These are phyloP conservation scores for Baorangia bicolor DNA, from an alignment of 768 basidiomycete species.

Conservation along the genomic window DNA sequence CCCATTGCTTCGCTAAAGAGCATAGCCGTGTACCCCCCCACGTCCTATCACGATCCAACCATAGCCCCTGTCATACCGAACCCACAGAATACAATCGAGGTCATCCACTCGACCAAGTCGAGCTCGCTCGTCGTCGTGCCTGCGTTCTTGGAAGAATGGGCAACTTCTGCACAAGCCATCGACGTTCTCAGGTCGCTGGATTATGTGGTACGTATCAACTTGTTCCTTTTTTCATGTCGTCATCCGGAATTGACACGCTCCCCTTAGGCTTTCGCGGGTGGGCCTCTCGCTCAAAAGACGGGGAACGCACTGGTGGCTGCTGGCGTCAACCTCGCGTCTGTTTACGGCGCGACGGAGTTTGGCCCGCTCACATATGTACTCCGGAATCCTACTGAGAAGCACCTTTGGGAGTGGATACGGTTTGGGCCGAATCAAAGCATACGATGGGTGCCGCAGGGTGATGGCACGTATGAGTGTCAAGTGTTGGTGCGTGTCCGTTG, in stretches of 20 bases:
- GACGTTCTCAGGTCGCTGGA: conserved; percentile 18
- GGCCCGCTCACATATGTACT: conserved; percentile 22
- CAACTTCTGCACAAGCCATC: conserved; percentile 17
- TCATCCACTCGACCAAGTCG: conserved; percentile 14
- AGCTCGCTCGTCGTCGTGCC: conserved; percentile 18
- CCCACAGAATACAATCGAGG: conserved; percentile 23
- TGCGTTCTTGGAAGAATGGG: conserved; percentile 25
- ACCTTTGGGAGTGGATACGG: conserved; percentile 37
- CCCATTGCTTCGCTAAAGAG: conserved; percentile 12
- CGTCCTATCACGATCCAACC: conserved; percentile 9
- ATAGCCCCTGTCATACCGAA: conserved; percentile 22
- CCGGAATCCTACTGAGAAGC: conserved; percentile 20
- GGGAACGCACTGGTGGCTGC: conserved; percentile 34
- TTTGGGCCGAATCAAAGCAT: conserved; percentile 23
- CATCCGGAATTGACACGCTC: not conserved
- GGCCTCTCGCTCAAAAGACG: conserved; percentile 34
- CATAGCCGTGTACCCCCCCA: conserved; percentile 20
- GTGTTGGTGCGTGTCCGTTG: conserved; percentile 28
- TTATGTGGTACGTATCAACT: conserved; percentile 15
- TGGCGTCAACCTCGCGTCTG: conserved; percentile 33
- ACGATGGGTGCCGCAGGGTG: conserved; percentile 37
- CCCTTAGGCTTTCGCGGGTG: conserved; percentile 36
- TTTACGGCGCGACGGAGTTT: conserved; percentile 43
- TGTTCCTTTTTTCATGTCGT: not conserved
- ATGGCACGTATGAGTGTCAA: conserved; percentile 39